Conservation (phyloP, 148 eudicot genomes). For the Chenopodium album region DNA sequence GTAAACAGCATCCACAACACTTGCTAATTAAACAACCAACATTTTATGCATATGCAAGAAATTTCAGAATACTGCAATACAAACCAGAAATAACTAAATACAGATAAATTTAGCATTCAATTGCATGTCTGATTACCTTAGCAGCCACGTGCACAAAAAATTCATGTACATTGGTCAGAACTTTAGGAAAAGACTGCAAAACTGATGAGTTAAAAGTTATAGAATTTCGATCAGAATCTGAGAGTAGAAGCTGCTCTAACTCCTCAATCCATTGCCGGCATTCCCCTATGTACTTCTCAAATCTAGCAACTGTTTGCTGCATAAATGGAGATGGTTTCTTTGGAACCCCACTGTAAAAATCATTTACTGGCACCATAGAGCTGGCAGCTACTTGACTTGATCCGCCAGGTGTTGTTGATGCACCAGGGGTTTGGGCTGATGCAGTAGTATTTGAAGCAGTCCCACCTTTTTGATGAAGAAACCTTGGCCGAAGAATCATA, state of each 20-base stretch:
- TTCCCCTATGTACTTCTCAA: conserved; percentile 75
- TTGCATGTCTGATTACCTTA: conserved; percentile 49
- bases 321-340: conserved; percentile 86
- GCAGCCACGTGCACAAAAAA: conserved; percentile 97
- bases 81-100: neutral
- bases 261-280: conserved; percentile 96
- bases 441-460: conserved; percentile 46
- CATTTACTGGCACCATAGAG: conserved; percentile 52
- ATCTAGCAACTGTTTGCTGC: conserved; percentile 77
- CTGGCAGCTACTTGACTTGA: conserved; percentile 46
- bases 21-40: neutral
- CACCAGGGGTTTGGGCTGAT: conserved; percentile 56
- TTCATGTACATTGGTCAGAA: conserved; percentile 85
- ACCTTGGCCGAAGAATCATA: conserved; percentile 87
- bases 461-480: conserved; percentile 60
- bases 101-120: neutral
- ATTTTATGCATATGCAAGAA: neutral
- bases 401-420: conserved; percentile 33
- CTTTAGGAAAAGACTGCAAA: conserved; percentile 90
- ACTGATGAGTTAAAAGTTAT: conserved; percentile 53
- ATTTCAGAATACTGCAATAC: neutral
- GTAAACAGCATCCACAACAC: neutral
- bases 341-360: conserved; percentile 86
- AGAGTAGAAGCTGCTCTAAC: conserved; percentile 76
- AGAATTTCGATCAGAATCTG: conserved; percentile 63